A percentile compares a stretch with the other conserved stretches of the same genome.
These are phyloP conservation scores for Domatiomyces catenatus DNA, from an alignment of 2,329 filamentous ascomycete species.

Conservation along the genomic window DNA sequence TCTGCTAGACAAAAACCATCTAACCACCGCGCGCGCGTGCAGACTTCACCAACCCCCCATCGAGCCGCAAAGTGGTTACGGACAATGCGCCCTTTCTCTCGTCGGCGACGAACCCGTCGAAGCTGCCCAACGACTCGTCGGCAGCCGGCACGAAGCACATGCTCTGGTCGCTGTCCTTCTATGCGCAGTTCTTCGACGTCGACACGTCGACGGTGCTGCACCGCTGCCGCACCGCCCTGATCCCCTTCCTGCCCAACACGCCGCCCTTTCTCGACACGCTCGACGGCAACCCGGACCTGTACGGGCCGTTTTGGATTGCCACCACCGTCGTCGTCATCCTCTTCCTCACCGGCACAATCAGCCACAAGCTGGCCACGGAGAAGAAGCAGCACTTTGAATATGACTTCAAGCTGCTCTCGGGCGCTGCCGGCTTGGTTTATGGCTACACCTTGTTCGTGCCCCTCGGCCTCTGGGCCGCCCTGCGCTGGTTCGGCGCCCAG, in stretches of 20 bases:
- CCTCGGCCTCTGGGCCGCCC: slow-evolving; percentile 65
- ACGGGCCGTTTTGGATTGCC: slow-evolving; percentile 97
- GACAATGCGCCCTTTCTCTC: slow-evolving; percentile 37
- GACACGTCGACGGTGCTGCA: slow-evolving; percentile 79
- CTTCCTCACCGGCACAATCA: slow-evolving; percentile 90
- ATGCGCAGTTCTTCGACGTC: slow-evolving; percentile 96
- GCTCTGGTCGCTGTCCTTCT: slow-evolving; percentile 86
- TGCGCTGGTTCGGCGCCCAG: slow-evolving; percentile 92
- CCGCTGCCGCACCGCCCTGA: slow-evolving; percentile 74
- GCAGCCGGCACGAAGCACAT: slow-evolving; percentile 55
- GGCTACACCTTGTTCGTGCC: slow-evolving; percentile 86
- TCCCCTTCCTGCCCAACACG: slow-evolving; percentile 70
- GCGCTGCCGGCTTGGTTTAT: slow-evolving; percentile 82
- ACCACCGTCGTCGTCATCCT: slow-evolving; percentile 93
- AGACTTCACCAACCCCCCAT: slow-evolving; percentile 52
- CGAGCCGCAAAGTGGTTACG: slow-evolving; percentile 34
- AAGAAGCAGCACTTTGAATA: slow-evolving; percentile 17
- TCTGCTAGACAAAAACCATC: slow-evolving; percentile 17
- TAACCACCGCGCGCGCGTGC: slow-evolving; percentile 1
- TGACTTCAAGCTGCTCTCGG: slow-evolving; percentile 64
- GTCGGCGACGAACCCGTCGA: slow-evolving; percentile 36
- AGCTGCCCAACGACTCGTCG: slow-evolving; percentile 32
- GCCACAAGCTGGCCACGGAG: slow-evolving; percentile 57
- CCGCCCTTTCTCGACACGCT: slow-evolving; percentile 87
- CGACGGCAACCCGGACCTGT: slow-evolving; percentile 90